Evolutionary conservation across 306 rosid species (phyloP).

Genomic region (Hylodesmum podocarpum): DNA sequence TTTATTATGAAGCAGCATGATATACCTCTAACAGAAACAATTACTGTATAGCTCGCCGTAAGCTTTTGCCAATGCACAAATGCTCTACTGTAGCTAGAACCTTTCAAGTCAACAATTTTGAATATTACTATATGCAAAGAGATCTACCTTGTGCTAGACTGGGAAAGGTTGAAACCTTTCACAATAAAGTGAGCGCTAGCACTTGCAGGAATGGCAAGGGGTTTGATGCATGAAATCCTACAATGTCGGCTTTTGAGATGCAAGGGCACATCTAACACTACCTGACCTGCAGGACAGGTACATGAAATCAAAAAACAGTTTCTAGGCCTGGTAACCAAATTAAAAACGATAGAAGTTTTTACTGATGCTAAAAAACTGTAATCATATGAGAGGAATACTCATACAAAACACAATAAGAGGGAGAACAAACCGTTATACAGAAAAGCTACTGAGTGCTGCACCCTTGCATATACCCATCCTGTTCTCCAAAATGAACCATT

Average conservation of each 20-base stretch:
- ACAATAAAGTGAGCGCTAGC: constrained; percentile 58
- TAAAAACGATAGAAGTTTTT: not conserved
- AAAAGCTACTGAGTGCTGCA: constrained; percentile 59
- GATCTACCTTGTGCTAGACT: constrained; percentile 57
- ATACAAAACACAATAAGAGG: constrained; percentile 13
- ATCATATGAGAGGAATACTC: not conserved
- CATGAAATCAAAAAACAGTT: not conserved
- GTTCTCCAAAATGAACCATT: constrained; percentile 71
- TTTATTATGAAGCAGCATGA: not conserved
- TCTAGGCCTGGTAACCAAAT: not conserved
- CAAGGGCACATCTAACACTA: constrained; percentile 69
- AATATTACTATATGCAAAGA: not conserved
- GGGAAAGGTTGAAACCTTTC: constrained; percentile 65
- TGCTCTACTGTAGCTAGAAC: constrained; percentile 14
- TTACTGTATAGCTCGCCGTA: not conserved
- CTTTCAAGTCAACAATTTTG: constrained; percentile 11
- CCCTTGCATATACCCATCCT: constrained; percentile 74
- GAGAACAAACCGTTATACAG: constrained; percentile 58
- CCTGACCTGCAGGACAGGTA: constrained; percentile 59
- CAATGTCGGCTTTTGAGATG: constrained; percentile 48
- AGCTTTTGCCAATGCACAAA: not conserved
- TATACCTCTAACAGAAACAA: not conserved
- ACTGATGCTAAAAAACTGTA: not conserved
- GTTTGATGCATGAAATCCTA: constrained; percentile 62
- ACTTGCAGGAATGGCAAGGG: constrained; percentile 67